Evolutionary conservation across 2,329 filamentous ascomycete species (phyloP), one percentile per base, ranked within the genome.

Genomic region (Lachnum nothofagi): DNA sequence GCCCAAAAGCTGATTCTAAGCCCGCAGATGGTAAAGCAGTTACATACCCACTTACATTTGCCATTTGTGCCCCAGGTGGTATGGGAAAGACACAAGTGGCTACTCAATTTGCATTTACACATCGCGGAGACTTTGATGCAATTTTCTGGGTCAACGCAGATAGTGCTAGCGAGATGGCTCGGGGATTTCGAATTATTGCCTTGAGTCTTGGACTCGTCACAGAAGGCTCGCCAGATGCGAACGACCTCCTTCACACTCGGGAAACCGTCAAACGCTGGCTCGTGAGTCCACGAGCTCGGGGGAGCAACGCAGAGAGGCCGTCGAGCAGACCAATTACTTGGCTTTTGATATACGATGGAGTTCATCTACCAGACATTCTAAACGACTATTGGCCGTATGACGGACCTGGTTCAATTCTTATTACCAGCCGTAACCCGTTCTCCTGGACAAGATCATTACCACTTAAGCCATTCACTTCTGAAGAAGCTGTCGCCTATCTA

Each of bases 111-210:
- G 53, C 52, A 17, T 34, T 48, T 33, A 42, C 50, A 23, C 51
- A 60, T 34, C 55, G 59, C 46, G 23, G 31, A 2, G 44, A 45
- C 16, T 67, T 62, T 49, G 64, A 66, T 47, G 63, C 60, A 7
- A 54, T 67, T 24, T 60, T 67, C 46, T 67, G 65, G 64, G 54
- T 67, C 5, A 20, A 50, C 17, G 63, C 64, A 5, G 63, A 66
- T 47, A 54, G 57, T 5, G 42, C 54, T 37, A 54, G 44, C 5
- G 63, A 64, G 43, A 46, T 66, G 16, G 62, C 58, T 14, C 37
- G 56, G 12, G 39, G 53, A 46, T 65, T 57, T 29, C 44, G 53
- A 16, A 42, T 57, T 24, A 60, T 63, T 37, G 57, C 63, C 5
- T 10, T 57, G 3, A 45, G 44, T 23, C 52, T 65, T 2, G 61